These are phyloP conservation scores for Candida golubevii DNA, from an alignment of 805 yeast genomes.

Conservation along the genomic window DNA sequence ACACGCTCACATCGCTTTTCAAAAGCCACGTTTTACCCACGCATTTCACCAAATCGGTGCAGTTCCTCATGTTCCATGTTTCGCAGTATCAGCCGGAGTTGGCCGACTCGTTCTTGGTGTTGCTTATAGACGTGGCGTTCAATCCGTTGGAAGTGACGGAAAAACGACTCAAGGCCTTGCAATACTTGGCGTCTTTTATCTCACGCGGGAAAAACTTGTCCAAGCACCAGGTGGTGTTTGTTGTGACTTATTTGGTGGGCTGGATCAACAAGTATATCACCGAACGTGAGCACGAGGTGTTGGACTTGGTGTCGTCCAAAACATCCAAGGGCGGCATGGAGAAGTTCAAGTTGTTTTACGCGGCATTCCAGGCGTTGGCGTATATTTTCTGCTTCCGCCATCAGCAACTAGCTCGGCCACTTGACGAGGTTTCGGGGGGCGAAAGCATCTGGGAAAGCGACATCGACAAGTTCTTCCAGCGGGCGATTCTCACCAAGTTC, in stretches of 20 bases:
- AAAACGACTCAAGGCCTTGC: conserved; percentile 82
- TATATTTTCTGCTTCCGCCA: conserved; percentile 92
- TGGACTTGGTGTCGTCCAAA: conserved; percentile 28
- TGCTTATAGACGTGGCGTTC: conserved; percentile 79
- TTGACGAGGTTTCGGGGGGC: conserved; percentile 12
- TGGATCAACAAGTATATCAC: conserved; percentile 80
- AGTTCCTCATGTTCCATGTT: conserved; percentile 74
- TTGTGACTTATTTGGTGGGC: conserved; percentile 72
- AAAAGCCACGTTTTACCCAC: conserved; percentile 84
- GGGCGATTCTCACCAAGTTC: conserved; percentile 80
- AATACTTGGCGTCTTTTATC: conserved; percentile 83
- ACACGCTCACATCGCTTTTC: conserved; percentile 71
- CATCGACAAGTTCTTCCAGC: conserved; percentile 80
- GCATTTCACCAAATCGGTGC: conserved; percentile 84
- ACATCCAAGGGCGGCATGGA: conserved; percentile 66
- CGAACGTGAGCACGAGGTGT: conserved; percentile 83
- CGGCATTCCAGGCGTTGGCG: conserved; percentile 84
- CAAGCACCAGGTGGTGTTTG: conserved; percentile 70
- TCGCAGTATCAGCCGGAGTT: conserved; percentile 80
- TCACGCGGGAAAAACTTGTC: conserved; percentile 79
- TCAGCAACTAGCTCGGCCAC: conserved; percentile 44
- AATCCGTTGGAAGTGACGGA: conserved; percentile 63
- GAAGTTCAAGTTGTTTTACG: conserved; percentile 81
- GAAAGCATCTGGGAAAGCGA: conserved; percentile 68
- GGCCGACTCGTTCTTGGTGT: conserved; percentile 78